Evolutionary conservation across 2,329 filamentous ascomycete genomes (phyloP), one percentile per base, ranked within the genome.

Genomic region (Clarireedia hainanense): DNA sequence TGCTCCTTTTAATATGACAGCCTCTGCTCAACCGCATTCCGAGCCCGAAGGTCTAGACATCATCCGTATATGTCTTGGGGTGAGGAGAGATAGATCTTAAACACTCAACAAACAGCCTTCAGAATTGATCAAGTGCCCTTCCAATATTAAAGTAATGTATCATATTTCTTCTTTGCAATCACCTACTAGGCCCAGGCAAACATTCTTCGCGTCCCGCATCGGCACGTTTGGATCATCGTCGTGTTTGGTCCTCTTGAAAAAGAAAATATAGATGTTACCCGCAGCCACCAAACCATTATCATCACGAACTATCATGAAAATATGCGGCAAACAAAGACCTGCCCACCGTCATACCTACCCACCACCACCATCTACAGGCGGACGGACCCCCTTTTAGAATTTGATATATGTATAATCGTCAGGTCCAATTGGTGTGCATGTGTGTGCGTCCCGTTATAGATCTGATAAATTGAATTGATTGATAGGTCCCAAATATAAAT

Each of bases 171-270:
- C 49, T 34, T 50, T 40, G 27, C 27, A 17, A 43, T 30, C 26
- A 27, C 20, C 45, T 45, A n/a, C 26, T 50, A 26, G 30, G 50
- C 47, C 27, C 20, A 55, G 36, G 30, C 45, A 55, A 55, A 36
- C 17, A 45, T 26, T 10, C 23, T 40, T 50, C 26, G 37, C 47
- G 36, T 37, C 24, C 43, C 43, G 43, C 27, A 10, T 26, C 43
- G 47, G 37, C 47, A 50, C 39, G 26, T 12, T 43, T 24, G 52
- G 40, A 53, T 36, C 40, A 27, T 30, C n/a, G 9, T 43, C 10
- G 36, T 45, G 37, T 50, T 45, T 42, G 37, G 43, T 20, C 15
- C 39, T 30, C 47, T 50, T 20, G 46, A 20, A 55, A 50, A 55
- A 50, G 36, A 26, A 55, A 50, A 5, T 20, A 34, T 36, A 24